phyloP scores from a whole-genome alignment of 148 eudicot genomes.

The Dianthus caryophyllus region DNA sequence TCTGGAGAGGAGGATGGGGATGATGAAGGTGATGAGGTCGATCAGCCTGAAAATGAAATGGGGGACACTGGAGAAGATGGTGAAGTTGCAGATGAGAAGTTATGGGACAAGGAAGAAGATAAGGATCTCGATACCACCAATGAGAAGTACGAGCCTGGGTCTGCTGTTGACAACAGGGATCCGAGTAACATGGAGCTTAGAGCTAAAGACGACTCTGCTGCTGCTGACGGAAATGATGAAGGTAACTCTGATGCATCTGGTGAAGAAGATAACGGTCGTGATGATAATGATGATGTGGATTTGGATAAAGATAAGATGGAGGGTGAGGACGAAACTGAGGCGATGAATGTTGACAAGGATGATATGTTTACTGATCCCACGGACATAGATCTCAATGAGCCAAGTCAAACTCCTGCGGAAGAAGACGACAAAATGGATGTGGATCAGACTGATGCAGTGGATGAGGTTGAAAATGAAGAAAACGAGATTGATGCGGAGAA shows the following conservation, averaged over 20 bases:
- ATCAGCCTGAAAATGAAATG: conserved; percentile 62
- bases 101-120: conserved; percentile 60
- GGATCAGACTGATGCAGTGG: conserved; percentile 41
- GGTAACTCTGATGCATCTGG: conserved; percentile 37
- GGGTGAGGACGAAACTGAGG: conserved; percentile 37
- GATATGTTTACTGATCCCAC: conserved; percentile 54
- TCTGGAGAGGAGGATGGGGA: conserved; percentile 42
- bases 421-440: conserved; percentile 48
- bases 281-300: conserved; percentile 38
- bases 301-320: conserved; percentile 39
- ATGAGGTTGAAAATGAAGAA: conserved; percentile 44
- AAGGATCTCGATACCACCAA: conserved; percentile 40
- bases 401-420: conserved; percentile 36
- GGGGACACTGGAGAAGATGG: conserved; percentile 64
- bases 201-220: conserved; percentile 69
- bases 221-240: conserved; percentile 39
- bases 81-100: conserved; percentile 70
- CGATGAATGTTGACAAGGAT: conserved; percentile 56
- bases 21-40: conserved; percentile 44
- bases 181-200: conserved; percentile 61
- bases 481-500: conserved; percentile 33
- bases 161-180: conserved; percentile 58
- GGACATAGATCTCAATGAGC: conserved; percentile 53
- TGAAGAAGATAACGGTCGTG: conserved; percentile 20
- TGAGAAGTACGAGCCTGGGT: conserved; percentile 73